Evolutionary conservation across 495 filamentous ascomycete species (phyloP).

Genomic region (Parachaetomium inaequale): DNA sequence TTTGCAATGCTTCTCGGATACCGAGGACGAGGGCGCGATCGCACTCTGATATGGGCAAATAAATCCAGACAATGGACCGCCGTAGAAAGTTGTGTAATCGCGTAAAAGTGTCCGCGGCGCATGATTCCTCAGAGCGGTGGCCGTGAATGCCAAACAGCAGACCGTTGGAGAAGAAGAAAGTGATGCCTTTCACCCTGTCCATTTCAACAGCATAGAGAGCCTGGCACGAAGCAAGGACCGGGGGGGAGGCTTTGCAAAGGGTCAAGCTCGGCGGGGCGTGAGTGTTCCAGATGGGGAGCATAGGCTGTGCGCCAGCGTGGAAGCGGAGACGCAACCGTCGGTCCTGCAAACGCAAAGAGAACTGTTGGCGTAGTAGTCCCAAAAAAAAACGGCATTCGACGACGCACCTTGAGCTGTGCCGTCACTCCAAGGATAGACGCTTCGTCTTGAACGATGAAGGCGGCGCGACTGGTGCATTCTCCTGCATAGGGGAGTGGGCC

Average conservation of each 20-base stretch:
- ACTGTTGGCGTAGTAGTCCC: not conserved
- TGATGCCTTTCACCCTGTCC: conserved; percentile 17
- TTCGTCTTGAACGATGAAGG: conserved; percentile 17
- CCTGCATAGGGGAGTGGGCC: not conserved
- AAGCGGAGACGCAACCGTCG: conserved; percentile 4
- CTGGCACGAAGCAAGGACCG: conserved; percentile 6
- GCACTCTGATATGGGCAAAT: conserved; percentile 18
- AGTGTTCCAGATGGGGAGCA: conserved; percentile 21
- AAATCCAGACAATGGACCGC: conserved; percentile 17
- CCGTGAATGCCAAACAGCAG: conserved; percentile 14
- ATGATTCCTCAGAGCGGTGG: conserved; percentile 10
- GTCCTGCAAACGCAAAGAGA: not conserved
- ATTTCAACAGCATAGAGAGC: conserved; percentile 14
- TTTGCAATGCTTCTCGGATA: not conserved
- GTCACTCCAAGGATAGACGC: not conserved
- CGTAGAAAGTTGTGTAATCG: conserved; percentile 5
- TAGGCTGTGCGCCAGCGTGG: not conserved
- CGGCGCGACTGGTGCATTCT: conserved; percentile 5
- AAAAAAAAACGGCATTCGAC: not conserved
- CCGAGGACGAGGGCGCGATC: conserved; percentile 21
- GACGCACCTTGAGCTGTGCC: conserved; percentile 21
- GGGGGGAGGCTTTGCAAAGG: conserved; percentile 7
- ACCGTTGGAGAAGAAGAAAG: conserved; percentile 19
- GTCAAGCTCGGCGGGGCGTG: conserved; percentile 17
- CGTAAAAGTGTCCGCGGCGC: conserved; percentile 6